phyloP scores from a whole-genome alignment of 1,284 basidiomycete genomes.

The Puccinia coronata region DNA sequence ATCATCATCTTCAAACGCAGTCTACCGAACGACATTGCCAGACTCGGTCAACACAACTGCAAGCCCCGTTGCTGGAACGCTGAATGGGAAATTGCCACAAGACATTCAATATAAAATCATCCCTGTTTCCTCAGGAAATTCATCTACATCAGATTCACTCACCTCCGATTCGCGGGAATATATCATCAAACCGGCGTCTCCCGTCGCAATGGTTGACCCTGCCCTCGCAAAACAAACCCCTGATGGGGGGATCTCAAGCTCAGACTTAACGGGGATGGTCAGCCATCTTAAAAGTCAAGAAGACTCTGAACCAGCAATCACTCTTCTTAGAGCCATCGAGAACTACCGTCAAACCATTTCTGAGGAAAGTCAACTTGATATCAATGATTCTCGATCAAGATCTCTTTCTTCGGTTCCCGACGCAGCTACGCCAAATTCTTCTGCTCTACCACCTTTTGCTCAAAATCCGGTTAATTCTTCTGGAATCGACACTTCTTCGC shows the following conservation, averaged over 20 bases:
- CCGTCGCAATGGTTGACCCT: not conserved
- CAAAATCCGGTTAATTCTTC: too few species aligned
- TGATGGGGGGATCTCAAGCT: not conserved
- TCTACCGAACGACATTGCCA: not conserved
- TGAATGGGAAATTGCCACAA: not conserved
- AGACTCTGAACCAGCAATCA: not conserved
- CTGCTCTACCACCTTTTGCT: too few species aligned
- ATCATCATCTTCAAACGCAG: not conserved
- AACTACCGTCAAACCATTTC: not conserved
- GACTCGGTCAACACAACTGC: not conserved
- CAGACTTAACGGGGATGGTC: not conserved
- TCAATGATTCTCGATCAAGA: too few species aligned
- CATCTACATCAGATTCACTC: not conserved
- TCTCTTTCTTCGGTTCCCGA: too few species aligned
- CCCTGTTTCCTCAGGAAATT: not conserved
- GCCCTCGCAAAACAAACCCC: not conserved
- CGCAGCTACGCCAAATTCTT: too few species aligned
- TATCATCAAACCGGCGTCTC: not conserved
- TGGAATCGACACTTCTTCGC: too few species aligned
- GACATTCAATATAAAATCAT: constrained; percentile 18
- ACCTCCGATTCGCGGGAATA: not conserved
- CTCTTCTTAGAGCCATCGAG: constrained; percentile 5
- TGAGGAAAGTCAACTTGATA: not conserved
- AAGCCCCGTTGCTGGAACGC: not conserved
- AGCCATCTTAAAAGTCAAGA: not conserved